These are phyloP conservation scores for Leccinum longicurvipes DNA, from an alignment of 768 basidiomycete genomes.

Conservation along the genomic window DNA sequence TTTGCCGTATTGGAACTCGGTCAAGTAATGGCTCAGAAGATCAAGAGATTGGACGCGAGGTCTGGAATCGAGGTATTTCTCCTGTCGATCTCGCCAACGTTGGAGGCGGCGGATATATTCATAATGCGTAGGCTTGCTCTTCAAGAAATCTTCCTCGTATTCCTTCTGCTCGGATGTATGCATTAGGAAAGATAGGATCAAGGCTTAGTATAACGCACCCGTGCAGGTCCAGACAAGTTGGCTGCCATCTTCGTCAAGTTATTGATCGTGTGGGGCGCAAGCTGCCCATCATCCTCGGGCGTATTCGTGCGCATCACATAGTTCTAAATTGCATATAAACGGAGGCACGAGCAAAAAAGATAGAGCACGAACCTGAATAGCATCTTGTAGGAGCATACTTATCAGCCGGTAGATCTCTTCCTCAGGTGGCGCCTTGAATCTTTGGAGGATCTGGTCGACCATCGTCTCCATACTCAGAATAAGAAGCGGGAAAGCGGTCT, in stretches of 20 bases:
- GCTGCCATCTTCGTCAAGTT: slow-evolving; percentile 59
- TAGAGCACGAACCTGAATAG: slow-evolving; percentile 58
- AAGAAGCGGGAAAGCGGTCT: slow-evolving; percentile 93
- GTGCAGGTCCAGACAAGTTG: slow-evolving; percentile 55
- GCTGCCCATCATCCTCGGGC: slow-evolving; percentile 65
- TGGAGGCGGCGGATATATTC: slow-evolving; percentile 92
- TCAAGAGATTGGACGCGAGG: slow-evolving; percentile 85
- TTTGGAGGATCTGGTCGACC: slow-evolving; percentile 87
- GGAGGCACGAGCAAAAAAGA: neutral
- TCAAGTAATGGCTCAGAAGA: slow-evolving; percentile 84
- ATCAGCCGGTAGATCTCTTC: slow-evolving; percentile 94
- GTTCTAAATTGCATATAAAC: slow-evolving; percentile 41
- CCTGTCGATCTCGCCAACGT: slow-evolving; percentile 89
- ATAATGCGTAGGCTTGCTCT: slow-evolving; percentile 69
- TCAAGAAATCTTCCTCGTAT: slow-evolving; percentile 89
- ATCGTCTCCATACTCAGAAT: slow-evolving; percentile 95
- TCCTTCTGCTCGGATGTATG: slow-evolving; percentile 53
- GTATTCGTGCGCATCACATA: slow-evolving; percentile 65
- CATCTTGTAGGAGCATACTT: slow-evolving; percentile 84
- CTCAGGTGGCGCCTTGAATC: slow-evolving; percentile 86
- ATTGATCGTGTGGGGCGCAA: slow-evolving; percentile 50
- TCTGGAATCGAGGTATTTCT: slow-evolving; percentile 74
- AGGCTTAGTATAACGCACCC: slow-evolving; percentile 39
- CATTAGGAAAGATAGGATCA: neutral
- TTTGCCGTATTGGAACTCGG: slow-evolving; percentile 96